Percentiles rank a stretch among this genome's conserved stretches.
Conservation (phyloP, 768 basidiomycete genomes). For the Mycena leptocephala region DNA sequence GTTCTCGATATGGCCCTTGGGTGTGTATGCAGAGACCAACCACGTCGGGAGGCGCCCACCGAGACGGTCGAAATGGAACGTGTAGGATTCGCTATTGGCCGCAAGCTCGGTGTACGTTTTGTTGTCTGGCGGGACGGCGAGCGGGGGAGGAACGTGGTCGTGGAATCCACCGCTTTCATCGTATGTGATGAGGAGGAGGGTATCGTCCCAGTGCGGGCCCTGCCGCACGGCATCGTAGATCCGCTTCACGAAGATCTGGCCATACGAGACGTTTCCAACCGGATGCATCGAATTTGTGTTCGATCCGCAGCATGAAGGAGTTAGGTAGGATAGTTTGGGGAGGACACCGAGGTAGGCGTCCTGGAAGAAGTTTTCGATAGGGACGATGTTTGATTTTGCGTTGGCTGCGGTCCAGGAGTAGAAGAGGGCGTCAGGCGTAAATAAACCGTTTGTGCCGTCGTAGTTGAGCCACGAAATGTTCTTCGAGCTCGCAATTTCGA, state of each 20-base stretch:
- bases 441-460: slow-evolving; percentile 41
- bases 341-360: slow-evolving; percentile 45
- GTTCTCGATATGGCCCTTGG: slow-evolving; percentile 41
- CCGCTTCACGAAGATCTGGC: slow-evolving; percentile 48
- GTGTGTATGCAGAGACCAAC: slow-evolving; percentile 43
- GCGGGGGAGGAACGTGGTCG: slow-evolving; percentile 52
- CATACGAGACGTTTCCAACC: slow-evolving; percentile 40
- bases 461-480: slow-evolving; percentile 48
- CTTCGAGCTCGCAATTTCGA: slow-evolving; percentile 43
- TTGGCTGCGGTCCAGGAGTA: slow-evolving; percentile 40
- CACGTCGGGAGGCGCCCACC: slow-evolving; percentile 49
- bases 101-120: slow-evolving; percentile 47
- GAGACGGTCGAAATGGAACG: slow-evolving; percentile 47
- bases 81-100: slow-evolving; percentile 38
- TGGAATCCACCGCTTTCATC: slow-evolving; percentile 52
- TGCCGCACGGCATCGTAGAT: slow-evolving; percentile 50
- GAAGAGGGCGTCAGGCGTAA: slow-evolving; percentile 42
- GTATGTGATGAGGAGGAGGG: slow-evolving; percentile 49
- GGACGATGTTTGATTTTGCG: slow-evolving; percentile 39
- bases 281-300: slow-evolving; percentile 46
- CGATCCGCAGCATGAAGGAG: slow-evolving; percentile 41
- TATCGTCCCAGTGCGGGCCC: slow-evolving; percentile 47
- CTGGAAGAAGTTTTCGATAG: slow-evolving; percentile 47
- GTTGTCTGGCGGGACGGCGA: slow-evolving; percentile 44
- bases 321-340: slow-evolving; percentile 48